phyloP scores from a whole-genome alignment of 768 basidiomycete species.

The Rhodotorula paludigena region DNA sequence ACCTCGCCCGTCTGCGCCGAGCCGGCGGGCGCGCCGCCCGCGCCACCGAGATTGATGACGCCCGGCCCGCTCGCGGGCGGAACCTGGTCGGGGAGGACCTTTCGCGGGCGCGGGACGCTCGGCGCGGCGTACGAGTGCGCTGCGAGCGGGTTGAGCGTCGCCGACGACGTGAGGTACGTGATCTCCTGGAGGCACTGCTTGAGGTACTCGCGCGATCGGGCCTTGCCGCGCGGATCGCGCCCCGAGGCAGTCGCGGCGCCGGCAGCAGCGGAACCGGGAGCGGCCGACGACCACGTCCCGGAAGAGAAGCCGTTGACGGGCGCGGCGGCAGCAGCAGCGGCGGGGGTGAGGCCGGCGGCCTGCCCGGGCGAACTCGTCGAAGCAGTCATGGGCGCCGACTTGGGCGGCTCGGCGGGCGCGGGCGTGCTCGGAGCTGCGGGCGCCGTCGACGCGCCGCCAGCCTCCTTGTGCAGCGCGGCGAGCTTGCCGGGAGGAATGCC shows the following conservation, averaged over 20 bases:
- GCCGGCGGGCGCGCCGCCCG: not conserved
- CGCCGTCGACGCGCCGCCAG: conserved; percentile 6
- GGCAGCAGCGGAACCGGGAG: not conserved
- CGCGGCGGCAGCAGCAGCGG: not conserved
- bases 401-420: conserved; percentile 12
- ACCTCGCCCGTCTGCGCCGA: not conserved
- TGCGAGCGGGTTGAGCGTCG: conserved; percentile 81
- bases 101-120: conserved; percentile 35
- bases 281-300: conserved; percentile 4
- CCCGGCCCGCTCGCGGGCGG: conserved; percentile 19
- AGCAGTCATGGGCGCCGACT: conserved; percentile 54
- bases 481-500: conserved; percentile 62
- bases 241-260: conserved; percentile 57
- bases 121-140: conserved; percentile 36
- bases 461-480: conserved; percentile 54
- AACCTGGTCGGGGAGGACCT: conserved; percentile 33
- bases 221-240: conserved; percentile 91
- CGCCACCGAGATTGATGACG: conserved; percentile 15
- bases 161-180: conserved; percentile 90
- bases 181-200: conserved; percentile 99
- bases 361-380: conserved; percentile 50
- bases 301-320: conserved; percentile 4
- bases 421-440: not conserved
- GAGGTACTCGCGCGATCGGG: conserved; percentile 89
- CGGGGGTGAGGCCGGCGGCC: not conserved